Base-by-base conservation (phyloP, 441 rosid species). In the Lepidium campestre region DNA sequence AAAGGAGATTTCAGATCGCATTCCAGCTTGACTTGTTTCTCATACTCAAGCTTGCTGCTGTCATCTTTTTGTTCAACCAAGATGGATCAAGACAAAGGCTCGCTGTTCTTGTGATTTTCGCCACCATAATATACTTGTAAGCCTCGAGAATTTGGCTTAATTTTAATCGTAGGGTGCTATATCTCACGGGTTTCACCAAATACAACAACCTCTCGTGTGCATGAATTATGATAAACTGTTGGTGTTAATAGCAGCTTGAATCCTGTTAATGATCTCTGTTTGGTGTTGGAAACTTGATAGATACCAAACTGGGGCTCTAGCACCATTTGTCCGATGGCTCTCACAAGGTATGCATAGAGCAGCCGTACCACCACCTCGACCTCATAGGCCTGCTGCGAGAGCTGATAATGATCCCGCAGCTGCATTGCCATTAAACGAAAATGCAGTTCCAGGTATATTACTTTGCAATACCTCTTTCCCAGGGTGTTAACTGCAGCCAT, bases 311-410 rank as follows among this genome's bases (percentile, higher is more conserved):
- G 99, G 97, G 71, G 99, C 96, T 63, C 90, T 93, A 34, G 79
- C 99, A 42, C 99, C 99, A 1, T 75, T 93, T 71, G 76, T 91
- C 25, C 82, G 86, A 59, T 85, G 96, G 99, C 93, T 93, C 54
- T 87, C 97, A 15, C 96, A 89, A 76, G 90, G 97, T 67, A 93
- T 91, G 97, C 95, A 85, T 54, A 89, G 99, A 76, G 97, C 93
- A 31, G 99, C 96, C 50, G 85, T 87, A 12, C 96, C 97, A 63
- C 97, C 97, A 73, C 96, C 97, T 64, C 83, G 47, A 48, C 93
- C 81, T 48, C 89, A 83, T 1, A 78, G 89, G 80, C 87, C 95
- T 22, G 94, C 85, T 66, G 80, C 40, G 0, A 76, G 88, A 69
- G 90, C 84, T 61, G 96, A 87, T 67, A 86, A 86, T 80, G 84